A percentile compares a stretch with the other conserved stretches of the same genome.
phyloP scores from a whole-genome alignment of 441 rosid genomes.

The Erysimum cheiri region DNA sequence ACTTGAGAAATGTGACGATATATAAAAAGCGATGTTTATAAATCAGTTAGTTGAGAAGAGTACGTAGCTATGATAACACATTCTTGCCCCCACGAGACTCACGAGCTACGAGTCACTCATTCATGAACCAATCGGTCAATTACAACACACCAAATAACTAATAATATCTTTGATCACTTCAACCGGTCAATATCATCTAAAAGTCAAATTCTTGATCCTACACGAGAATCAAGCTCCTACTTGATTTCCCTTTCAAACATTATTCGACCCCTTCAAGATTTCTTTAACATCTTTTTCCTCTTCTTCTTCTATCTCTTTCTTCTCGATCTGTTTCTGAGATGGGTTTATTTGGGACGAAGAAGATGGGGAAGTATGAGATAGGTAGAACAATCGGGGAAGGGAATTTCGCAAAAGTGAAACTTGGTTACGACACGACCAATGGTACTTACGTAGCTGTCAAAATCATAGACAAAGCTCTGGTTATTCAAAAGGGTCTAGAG shows the following conservation, averaged over 20 bases:
- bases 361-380: conserved; percentile 75
- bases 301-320: too few species aligned
- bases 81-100: conserved; percentile 32
- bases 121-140: conserved; percentile 33
- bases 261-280: conserved; percentile 15
- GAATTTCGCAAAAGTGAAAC: conserved; percentile 91
- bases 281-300: too few species aligned
- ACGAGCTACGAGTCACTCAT: conserved; percentile 38
- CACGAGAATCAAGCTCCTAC: conserved; percentile 21
- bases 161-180: conserved; percentile 25
- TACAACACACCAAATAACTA: conserved; percentile 5
- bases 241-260: conserved; percentile 17
- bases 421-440: conserved; percentile 66
- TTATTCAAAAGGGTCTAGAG: conserved; percentile 71
- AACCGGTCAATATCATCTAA: conserved; percentile 21
- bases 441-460: conserved; percentile 73
- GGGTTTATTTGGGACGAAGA: conserved; percentile 49
- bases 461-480: conserved; percentile 76
- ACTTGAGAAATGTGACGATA: background rate
- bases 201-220: conserved; percentile 34
- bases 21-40: conserved; percentile 30
- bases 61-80: conserved; percentile 8
- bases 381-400: conserved; percentile 87
- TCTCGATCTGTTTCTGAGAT: too few species aligned
- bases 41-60: conserved; percentile 28